Evolutionary conservation across 23 red algal species (phyloP).

Genomic region (Gracilaria domingensis): DNA sequence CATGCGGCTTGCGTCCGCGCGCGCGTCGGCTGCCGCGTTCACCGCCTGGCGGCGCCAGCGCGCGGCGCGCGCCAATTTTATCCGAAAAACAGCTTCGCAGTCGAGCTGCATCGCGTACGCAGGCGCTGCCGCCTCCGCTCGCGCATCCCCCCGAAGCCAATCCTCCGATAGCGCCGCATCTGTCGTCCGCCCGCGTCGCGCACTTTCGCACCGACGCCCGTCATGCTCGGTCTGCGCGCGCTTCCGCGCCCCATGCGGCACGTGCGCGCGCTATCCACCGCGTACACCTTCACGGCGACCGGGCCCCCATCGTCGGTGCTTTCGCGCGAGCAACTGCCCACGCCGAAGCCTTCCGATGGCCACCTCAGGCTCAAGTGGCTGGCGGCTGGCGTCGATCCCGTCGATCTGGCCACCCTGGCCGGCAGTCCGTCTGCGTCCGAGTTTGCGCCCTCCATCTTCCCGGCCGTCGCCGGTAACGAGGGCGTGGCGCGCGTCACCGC

Average conservation of each 20-base stretch:
- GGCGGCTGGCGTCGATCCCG: slow-evolving; percentile 65
- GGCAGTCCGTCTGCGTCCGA: slow-evolving; percentile 11
- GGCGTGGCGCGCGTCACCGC: slow-evolving; percentile 54
- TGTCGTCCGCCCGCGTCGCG: neutral
- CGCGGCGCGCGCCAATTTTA: neutral
- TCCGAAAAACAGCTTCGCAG: neutral
- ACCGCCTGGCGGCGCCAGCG: no score
- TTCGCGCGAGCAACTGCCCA: neutral
- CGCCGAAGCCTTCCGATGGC: slow-evolving; percentile 9
- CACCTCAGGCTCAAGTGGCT: slow-evolving; percentile 63
- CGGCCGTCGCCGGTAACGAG: slow-evolving; percentile 42
- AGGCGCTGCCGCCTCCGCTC: neutral
- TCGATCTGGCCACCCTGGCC: slow-evolving; percentile 50
- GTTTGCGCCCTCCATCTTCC: slow-evolving; percentile 32
- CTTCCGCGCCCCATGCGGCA: neutral
- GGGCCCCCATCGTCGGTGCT: slow-evolving; percentile 21
- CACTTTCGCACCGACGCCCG: neutral
- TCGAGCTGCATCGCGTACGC: neutral
- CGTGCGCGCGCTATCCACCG: neutral
- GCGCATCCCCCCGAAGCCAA: neutral
- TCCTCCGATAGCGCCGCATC: neutral
- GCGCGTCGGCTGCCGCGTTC: no score
- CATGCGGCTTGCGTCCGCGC: no score
- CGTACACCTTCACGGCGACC: slow-evolving; percentile 22
- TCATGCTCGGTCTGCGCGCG: slow-evolving; percentile 7